Evolutionary conservation across 805 yeast genomes (phyloP), one percentile per base, ranked within the genome.

Genomic region (Candida namnaoensis): DNA sequence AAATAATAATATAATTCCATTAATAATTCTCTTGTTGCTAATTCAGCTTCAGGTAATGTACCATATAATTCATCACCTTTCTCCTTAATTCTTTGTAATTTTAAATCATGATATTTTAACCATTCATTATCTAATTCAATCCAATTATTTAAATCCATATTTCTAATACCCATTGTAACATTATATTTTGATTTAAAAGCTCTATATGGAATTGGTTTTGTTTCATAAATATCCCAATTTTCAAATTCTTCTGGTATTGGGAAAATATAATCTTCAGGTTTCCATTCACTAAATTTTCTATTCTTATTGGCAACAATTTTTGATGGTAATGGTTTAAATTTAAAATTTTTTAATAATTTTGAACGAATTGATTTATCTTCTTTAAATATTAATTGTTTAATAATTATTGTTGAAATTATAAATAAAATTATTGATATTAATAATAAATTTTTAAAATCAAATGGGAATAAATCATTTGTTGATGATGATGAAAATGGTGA

Each of bases 41-140:
- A 68, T 44, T 62, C 58, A 8, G 79, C 82, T 39, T 63, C 72
- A 2, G 72, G 71, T 32, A 66, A 51, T 1, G 82, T 76, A 23
- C 73, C 78, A 51, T 74, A 69, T 32, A 72, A 54, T 43, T 73
- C 73, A 8, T 53, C 54, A 7, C 78, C 77, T 44, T 64, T 62
- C 45, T 68, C 70, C 24, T 52, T 60, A 38, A 80, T 49, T 49
- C 87, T 66, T 41, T 65, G 57, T 37, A 74, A 47, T 54, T 80
- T 81, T 36, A 71, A 62, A 23, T 68, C 51, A 53, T 80, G 84
- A 49, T 56, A 80, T 45, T 70, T 70, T 41, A 50, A 48, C 82
- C 83, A 81, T 58, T 80, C 80, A 45, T 76, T 78, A 56, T 80
- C 87, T 44, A 81, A 64, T 53, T 80, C 82, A 46, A 80, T 74